phyloP scores from a whole-genome alignment of 148 eudicot species.

The Diospyros kaki region DNA sequence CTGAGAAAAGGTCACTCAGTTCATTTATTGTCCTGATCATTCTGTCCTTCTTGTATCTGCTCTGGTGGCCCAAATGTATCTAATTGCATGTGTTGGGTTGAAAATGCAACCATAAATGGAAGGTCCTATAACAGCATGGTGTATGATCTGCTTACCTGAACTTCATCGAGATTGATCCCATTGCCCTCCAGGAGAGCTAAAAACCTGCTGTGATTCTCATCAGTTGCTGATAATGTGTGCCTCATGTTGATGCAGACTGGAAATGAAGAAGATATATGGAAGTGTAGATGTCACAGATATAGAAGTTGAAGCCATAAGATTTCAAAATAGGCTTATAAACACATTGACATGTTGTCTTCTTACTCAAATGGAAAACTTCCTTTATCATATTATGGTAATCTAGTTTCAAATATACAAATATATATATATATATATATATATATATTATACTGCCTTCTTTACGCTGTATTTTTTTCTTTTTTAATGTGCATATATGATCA shows the following conservation, averaged over 20 bases:
- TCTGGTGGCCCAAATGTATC: not conserved
- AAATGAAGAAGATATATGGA: conserved; percentile 1
- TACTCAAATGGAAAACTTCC: not conserved
- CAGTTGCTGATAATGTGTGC: conserved; percentile 73
- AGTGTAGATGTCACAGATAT: conserved; percentile 9
- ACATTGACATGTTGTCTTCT: not conserved
- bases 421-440: not conserved
- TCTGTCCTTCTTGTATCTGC: not conserved
- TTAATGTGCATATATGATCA: not conserved
- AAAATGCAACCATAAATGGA: not conserved
- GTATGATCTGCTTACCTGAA: conserved; percentile 36
- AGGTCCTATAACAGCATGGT: not conserved
- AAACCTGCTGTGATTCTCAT: conserved; percentile 53
- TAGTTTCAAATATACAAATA: not conserved
- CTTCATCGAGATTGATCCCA: conserved; percentile 51
- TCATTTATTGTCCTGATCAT: not conserved
- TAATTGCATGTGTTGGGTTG: not conserved
- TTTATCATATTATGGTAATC: not conserved
- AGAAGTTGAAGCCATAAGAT: not conserved
- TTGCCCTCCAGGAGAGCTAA: conserved; percentile 41
- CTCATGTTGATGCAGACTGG: conserved; percentile 62
- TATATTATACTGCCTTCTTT: not conserved
- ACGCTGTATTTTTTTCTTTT: not conserved
- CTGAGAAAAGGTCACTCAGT: not conserved
- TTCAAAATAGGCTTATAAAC: not conserved